Base-by-base conservation (phyloP, 805 yeast genomes). In the Starmera pachycereana region DNA sequence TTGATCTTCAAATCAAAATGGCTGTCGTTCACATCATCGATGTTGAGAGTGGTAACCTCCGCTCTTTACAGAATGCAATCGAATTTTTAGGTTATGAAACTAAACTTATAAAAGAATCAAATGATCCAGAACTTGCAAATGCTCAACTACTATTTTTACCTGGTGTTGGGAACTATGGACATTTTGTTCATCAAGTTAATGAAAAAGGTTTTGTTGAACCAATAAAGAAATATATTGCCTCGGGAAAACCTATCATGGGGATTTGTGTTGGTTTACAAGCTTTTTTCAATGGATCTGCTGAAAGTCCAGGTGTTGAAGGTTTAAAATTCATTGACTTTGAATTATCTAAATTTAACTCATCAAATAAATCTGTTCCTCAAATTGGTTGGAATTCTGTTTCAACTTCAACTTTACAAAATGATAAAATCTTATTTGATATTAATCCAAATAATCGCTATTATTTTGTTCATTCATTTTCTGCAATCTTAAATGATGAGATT, bases 141-240 rank as follows among this genome's bases (percentile, higher is more conserved):
- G 83, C 84, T 35, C 64, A 60, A 8, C 61, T 68, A 51, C 66
- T 92, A 45, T 71, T 92, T 43, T 71, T 92, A 19, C 99, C 99
- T 8, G 99, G 99, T 25, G 99, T 92, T 13, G 99, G 99, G 11
- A 90, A 88, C 57, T 94, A 76, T 60, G 98, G 96, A 35, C 97
- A 92, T 58, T 89, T 90, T 57, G 88, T 89, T 44, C 75, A 74
- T 39, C 77, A 82, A 50, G 60, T 92, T 36, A 68, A 67, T 36
- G 65, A 66, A 4, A 71, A 82, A 42, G 74, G 78, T 0, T 76
- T 90, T 44, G 76, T 69, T 12, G 71, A 65, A 31, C 95, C 94
- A 0, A 63, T 94, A 22, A 64, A 62, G 39, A 60, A 71, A 35
- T 88, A 86, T 52, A 78, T 89, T 31, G 61, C 66, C 8, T 65